Percentiles rank a stretch among this genome's conserved stretches.
phyloP scores from a whole-genome alignment of 202 grass and related monocot genomes.

The Zoysia matrella region DNA sequence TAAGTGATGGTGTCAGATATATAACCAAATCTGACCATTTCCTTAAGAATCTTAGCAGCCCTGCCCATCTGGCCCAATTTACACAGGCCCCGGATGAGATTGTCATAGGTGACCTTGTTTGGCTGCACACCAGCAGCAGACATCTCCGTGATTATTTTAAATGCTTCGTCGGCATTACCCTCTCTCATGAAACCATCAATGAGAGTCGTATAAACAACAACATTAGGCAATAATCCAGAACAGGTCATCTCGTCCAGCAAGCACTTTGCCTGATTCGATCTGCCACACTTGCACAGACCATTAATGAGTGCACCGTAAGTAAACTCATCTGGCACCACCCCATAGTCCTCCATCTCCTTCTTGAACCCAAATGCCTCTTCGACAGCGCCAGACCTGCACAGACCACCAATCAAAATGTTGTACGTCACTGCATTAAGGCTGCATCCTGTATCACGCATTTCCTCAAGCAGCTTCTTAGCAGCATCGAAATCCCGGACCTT shows the following conservation, averaged over 20 bases:
- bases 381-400: slow-evolving; percentile 61
- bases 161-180: slow-evolving; percentile 54
- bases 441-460: slow-evolving; percentile 62
- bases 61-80: slow-evolving; percentile 61
- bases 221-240: slow-evolving; percentile 43
- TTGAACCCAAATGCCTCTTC: slow-evolving; percentile 72
- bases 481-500: slow-evolving; percentile 50
- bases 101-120: slow-evolving; percentile 65
- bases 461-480: slow-evolving; percentile 59
- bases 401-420: slow-evolving; percentile 65
- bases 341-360: slow-evolving; percentile 64
- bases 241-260: slow-evolving; percentile 67
- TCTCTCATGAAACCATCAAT: slow-evolving; percentile 75
- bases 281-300: slow-evolving; percentile 56
- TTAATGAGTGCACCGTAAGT: slow-evolving; percentile 67
- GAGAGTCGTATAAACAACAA: slow-evolving; percentile 63
- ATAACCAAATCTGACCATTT: slow-evolving; percentile 56
- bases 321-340: slow-evolving; percentile 52
- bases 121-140: slow-evolving; percentile 53
- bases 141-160: slow-evolving; percentile 61
- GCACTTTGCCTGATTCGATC: slow-evolving; percentile 51
- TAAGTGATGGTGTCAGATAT: slow-evolving; percentile 55
- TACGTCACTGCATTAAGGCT: slow-evolving; percentile 60
- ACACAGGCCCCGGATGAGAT: slow-evolving; percentile 61
- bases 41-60: slow-evolving; percentile 51